Evolutionary conservation across 2,329 filamentous ascomycete species (phyloP), one percentile per base, ranked within the genome.

Genomic region (Helotiales sp.): DNA sequence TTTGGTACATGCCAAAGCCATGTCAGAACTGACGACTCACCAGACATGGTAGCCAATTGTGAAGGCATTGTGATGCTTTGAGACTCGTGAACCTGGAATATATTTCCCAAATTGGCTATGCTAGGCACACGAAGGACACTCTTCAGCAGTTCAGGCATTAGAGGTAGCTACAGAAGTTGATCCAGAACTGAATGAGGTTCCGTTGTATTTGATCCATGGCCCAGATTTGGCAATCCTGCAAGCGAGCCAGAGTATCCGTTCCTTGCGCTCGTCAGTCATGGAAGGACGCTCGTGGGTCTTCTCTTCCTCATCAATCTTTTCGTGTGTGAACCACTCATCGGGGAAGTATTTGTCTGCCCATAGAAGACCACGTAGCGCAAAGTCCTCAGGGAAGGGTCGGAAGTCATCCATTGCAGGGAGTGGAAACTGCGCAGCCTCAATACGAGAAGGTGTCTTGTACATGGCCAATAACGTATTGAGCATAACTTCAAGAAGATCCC

Each of bases 341-440:
- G 69, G 66, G 25, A 64, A 71, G 34, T 69, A 70, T 4, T 59
- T 51, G 1, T 64, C 60, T 1, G 65, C 58, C 58, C 63, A 71
- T 0, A 66, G 49, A 2, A 71, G 55, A 0, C 69, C 69, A 22
- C 66, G 63, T 29, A 70, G 58, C 8, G 66, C 67, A 47, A 63
- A 69, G 15, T 71, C 69, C 34, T 71, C 68, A 0, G 68, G 66
- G 17, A 69, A 66, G 15, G 66, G 66, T 2, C 63, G 60, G 17
- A 63, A 36, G 4, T 66, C 66, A 33, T 67, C 64, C 34, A 65
- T 66, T 34, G 66, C 63, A 1, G 65, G 66, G 5, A 60, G 31
- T 2, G 67, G 67, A 31, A 70, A 67, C 1, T 52, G 33, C 1
- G 58, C 34, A 29, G 33, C 47, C 27, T 67, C 61, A 49, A 67